Percentiles rank a stretch among this genome's conserved stretches.
Conservation (phyloP, 2,329 filamentous ascomycete genomes). For the Gaeumannomyces tritici region DNA sequence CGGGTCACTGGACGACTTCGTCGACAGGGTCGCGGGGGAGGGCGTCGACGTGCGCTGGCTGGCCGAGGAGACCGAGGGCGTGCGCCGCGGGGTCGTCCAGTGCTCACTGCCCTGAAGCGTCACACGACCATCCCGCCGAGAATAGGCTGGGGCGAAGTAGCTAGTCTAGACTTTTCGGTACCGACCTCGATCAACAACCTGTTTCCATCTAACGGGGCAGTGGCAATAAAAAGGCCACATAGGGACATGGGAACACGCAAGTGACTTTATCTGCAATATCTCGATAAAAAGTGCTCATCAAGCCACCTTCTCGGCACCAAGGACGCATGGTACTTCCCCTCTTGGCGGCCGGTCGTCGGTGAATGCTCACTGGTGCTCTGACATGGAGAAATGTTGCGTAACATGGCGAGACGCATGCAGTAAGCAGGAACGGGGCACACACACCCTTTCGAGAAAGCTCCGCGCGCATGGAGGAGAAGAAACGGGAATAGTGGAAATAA, state of each 20-base stretch:
- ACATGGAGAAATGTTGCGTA: no score
- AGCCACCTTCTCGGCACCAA: neutral
- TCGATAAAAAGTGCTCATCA: neutral
- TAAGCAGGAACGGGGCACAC: no score
- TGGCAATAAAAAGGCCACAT: no score
- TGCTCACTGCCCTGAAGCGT: conserved; percentile 27
- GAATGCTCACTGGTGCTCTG: no score
- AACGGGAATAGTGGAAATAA: no score
- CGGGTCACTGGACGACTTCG: conserved; percentile 69
- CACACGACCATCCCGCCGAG: no score
- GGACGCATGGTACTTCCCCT: neutral
- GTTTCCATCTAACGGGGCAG: no score
- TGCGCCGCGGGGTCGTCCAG: conserved; percentile 50
- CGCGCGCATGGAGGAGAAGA: no score
- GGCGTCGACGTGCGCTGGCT: conserved; percentile 40
- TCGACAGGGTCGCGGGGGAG: conserved; percentile 37
- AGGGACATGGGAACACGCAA: no score
- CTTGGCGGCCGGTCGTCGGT: neutral
- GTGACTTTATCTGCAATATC: no score
- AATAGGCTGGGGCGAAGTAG: neutral
- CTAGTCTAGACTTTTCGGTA: neutral
- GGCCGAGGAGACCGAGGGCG: conserved; percentile 50
- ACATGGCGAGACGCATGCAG: no score
- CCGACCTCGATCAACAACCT: neutral
- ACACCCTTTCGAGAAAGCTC: no score